Evolutionary conservation across 441 rosid genomes (phyloP), one percentile per base, ranked within the genome.

Genomic region (Rhodomyrtus psidioides): DNA sequence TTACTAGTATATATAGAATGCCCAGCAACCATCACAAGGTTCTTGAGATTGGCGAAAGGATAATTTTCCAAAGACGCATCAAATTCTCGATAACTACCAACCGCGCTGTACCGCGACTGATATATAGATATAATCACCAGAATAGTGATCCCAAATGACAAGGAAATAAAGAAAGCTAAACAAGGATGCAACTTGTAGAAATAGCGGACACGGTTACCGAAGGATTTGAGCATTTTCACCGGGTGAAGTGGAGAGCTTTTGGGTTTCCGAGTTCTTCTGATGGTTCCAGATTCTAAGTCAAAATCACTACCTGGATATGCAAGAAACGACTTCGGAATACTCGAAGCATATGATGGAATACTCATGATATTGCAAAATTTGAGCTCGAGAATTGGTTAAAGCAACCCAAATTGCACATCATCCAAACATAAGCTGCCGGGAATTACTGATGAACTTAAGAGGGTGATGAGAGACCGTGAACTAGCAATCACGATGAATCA

Each of bases 1-100:
- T 93, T 93, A 85, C 99, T 94, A 1, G 96, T 93, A 86, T 97
- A 97, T 82, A 97, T 93, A 9, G 99, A 96, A 89, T 97, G 99
- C 49, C 99, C 98, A 84, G 99, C 99, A 10, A 97, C 99, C 98
- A 96, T 97, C 84, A 97, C 96, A 59, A 97, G 98, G 90, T 94
- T 97, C 86, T 84, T 91, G 76, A 95, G 94, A 82, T 91, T 90
- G 2, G 94, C 84, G 84, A 93, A 95, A 2, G 99, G 99, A 83
- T 95, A 92, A 54, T 81, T 90, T 86, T 89, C 87, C 28, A 84
- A 55, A 21, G 89, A 92, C 88, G 87, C 9, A 56, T 90, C 91
- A 26, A 86, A 81, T 81, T 87, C 91, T 82, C 86, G 75, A 85
- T 89, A 92, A 88, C 58, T 84, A 85, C 87, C 84, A 82, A 89